phyloP scores from a whole-genome alignment of 2,329 filamentous ascomycete genomes.

The Annulohypoxylon truncatum region DNA sequence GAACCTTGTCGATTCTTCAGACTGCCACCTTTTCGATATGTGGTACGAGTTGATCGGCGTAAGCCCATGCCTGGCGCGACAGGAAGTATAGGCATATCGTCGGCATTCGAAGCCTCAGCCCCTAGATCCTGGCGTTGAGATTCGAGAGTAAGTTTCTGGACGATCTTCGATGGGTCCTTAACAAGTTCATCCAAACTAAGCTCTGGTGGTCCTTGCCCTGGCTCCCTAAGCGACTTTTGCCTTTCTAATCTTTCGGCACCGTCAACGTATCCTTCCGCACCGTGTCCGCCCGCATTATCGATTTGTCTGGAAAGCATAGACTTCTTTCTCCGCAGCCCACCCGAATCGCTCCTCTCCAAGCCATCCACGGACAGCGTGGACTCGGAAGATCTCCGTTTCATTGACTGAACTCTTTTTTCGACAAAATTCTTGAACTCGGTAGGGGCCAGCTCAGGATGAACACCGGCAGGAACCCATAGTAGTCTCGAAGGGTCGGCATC shows the following conservation, averaged over 20 bases:
- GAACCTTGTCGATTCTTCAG: slow-evolving; percentile 87
- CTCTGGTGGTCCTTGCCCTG: slow-evolving; percentile 64
- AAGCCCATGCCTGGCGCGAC: slow-evolving; percentile 81
- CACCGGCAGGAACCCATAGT: slow-evolving; percentile 94
- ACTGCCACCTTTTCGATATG: slow-evolving; percentile 87
- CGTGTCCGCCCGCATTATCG: slow-evolving; percentile 72
- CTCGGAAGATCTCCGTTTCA: slow-evolving; percentile 84
- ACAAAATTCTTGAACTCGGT: slow-evolving; percentile 97
- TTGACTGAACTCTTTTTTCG: slow-evolving; percentile 90
- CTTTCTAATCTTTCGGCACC: slow-evolving; percentile 83
- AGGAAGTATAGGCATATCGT: slow-evolving; percentile 89
- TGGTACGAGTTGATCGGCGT: slow-evolving; percentile 90
- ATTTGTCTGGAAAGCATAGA: slow-evolving; percentile 96
- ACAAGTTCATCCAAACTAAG: slow-evolving; percentile 85
- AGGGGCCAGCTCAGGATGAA: slow-evolving; percentile 94
- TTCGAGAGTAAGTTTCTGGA: slow-evolving; percentile 74
- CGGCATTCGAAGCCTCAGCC: slow-evolving; percentile 58
- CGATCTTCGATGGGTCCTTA: slow-evolving; percentile 78
- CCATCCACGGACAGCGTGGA: slow-evolving; percentile 71
- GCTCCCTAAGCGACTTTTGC: slow-evolving; percentile 70
- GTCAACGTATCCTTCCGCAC: slow-evolving; percentile 77
- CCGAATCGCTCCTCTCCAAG: slow-evolving; percentile 64
- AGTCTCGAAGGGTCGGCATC: slow-evolving; percentile 89
- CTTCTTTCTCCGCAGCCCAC: slow-evolving; percentile 83
- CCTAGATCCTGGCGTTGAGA: slow-evolving; percentile 59